Base-by-base conservation (phyloP, 768 basidiomycete genomes). In the Tricholoma sp. region DNA sequence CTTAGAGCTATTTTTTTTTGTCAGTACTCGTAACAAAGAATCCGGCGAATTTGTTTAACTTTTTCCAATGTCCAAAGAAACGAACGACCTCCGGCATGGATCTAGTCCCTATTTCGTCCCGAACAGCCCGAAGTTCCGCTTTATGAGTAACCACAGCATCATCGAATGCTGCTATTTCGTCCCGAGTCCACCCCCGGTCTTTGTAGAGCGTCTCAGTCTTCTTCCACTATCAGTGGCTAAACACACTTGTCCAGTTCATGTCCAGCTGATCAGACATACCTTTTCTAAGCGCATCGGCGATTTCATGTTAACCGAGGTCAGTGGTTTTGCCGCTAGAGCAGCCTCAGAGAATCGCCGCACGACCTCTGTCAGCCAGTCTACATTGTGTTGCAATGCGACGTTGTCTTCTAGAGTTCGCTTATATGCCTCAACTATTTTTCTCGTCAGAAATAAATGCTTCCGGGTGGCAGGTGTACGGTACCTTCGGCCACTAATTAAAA, bases 1-100 rank as follows among this genome's bases (percentile, higher is more conserved):
- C 66, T 81, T 87, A 52, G 73, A 70, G 64, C 89, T 91, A 61
- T n/a, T n/a, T n/a, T n/a, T n/a, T 51, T 47, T 53, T 13, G 48
- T 53, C 44, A 57, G 17, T 28, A 44, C 51, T 59, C 31, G 17
- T 34, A 4, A 45, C 24, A 28, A 48, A 49, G 12, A 6, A 33
- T 45, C 24, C 58, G 45, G 17, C 6, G 12, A 55, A 49, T 41
- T 57, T 17, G 60, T 71, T 37, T 63, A n/a, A 91, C 91, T 81
- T 89, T 75, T 94, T 94, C 91, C 91, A 94, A 58, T 82, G 85
- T 3, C 85, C 88, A 62, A 90, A 94, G 70, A 85, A 92, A 15
- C 90, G 82, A 29, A 94, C 91, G 6, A 92, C 82, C 64, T 94
- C 92, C 29, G 81, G 76, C 65, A 91, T 80, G 0, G 84, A 75